These are phyloP conservation scores for Ensete ventricosum DNA, from an alignment of 176 grass and related monocot genomes.

Conservation along the genomic window DNA sequence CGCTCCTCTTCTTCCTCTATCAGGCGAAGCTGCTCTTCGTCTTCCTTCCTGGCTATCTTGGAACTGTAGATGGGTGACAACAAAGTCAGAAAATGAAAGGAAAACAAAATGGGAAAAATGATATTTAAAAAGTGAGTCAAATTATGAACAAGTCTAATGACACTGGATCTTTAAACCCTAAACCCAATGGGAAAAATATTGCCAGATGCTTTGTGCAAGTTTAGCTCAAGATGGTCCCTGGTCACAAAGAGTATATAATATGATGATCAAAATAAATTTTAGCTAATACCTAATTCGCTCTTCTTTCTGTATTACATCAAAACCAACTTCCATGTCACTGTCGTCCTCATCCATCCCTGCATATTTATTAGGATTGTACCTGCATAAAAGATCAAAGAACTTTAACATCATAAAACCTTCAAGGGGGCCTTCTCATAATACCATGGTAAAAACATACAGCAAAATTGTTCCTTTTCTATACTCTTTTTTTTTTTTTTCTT, in stretches of 20 bases:
- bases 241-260: not conserved
- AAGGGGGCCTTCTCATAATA: not conserved
- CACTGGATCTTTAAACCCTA: not conserved
- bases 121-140: not conserved
- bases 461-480: no score
- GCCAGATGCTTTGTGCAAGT: not conserved
- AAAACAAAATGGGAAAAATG: no score
- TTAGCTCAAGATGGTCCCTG: not conserved
- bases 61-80: slow-evolving; percentile 23
- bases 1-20: slow-evolving; percentile 54
- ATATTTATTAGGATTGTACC: slow-evolving; percentile 54
- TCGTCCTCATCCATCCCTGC: slow-evolving; percentile 48
- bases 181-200: not conserved
- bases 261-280: not conserved
- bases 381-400: slow-evolving; percentile 33
- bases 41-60: slow-evolving; percentile 60
- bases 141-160: not conserved
- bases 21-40: slow-evolving; percentile 46
- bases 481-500: no score
- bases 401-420: not conserved
- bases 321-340: slow-evolving; percentile 69
- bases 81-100: no score
- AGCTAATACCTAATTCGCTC: slow-evolving; percentile 52
- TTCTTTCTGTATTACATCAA: slow-evolving; percentile 63
- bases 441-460: no score